Percentiles rank a stretch among this genome's conserved stretches.
phyloP scores from a whole-genome alignment of 2,329 filamentous ascomycete genomes.

The Aureobasidium sp. region DNA sequence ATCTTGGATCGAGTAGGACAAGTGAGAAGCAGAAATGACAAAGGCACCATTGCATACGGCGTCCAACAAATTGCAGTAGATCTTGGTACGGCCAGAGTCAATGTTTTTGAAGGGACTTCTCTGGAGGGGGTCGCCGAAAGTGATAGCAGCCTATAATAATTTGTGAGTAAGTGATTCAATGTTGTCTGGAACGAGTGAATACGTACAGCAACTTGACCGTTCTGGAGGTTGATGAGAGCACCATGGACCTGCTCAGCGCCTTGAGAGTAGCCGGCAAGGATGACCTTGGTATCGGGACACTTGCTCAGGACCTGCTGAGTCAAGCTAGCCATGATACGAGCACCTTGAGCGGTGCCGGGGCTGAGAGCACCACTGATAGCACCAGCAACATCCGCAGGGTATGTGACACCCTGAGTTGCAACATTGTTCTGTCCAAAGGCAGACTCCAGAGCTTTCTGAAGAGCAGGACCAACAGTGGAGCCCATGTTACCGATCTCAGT shows the following conservation, averaged over 20 bases:
- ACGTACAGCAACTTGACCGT: constrained; percentile 22
- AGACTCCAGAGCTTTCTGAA: constrained; percentile 24
- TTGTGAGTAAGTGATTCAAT: not conserved
- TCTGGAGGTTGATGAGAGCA: constrained; percentile 20
- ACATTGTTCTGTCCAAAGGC: constrained; percentile 23
- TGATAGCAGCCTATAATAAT: constrained; percentile 27
- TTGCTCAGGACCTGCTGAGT: constrained; percentile 21
- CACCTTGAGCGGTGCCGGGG: constrained; percentile 20
- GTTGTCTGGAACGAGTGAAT: fast-evolving
- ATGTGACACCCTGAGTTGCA: constrained; percentile 26
- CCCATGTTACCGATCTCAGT: constrained; percentile 57
- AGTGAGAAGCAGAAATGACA: constrained; percentile 30
- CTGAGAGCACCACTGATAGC: constrained; percentile 18
- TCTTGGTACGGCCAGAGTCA: constrained; percentile 28
- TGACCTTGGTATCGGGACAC: constrained; percentile 27
- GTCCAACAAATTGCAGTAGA: constrained; percentile 34
- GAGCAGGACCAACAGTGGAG: constrained; percentile 24
- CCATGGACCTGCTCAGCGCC: constrained; percentile 25
- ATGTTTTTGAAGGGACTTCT: constrained; percentile 28
- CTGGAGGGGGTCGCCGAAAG: constrained; percentile 36
- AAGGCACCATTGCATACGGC: constrained; percentile 31
- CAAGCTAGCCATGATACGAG: constrained; percentile 23
- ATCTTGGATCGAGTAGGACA: constrained; percentile 25
- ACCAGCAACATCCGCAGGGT: constrained; percentile 24
- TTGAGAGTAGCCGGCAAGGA: constrained; percentile 26